Evolutionary conservation across 768 basidiomycete species (phyloP).

Genomic region (Roridomyces roridus): DNA sequence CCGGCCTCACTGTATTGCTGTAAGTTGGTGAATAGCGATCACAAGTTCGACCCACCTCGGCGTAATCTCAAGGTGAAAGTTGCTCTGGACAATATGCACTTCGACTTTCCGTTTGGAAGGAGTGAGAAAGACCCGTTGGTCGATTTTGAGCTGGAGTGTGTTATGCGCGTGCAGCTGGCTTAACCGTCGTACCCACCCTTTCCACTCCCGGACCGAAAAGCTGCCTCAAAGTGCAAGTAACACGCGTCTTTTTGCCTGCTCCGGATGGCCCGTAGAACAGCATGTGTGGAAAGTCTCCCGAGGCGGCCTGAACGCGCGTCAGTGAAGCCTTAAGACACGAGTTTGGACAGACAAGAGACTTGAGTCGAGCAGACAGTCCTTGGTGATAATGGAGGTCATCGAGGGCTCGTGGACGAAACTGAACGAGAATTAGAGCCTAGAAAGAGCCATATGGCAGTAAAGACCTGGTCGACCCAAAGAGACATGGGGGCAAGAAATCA

Average conservation of each 20-base stretch:
- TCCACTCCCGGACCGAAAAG: conserved; percentile 93
- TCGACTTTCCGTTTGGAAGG: conserved; percentile 95
- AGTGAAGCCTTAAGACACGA: background rate
- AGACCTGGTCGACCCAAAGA: conserved; percentile 72
- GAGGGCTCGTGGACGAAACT: conserved; percentile 88
- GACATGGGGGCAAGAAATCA: conserved; percentile 49
- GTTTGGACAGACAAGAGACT: conserved; percentile 65
- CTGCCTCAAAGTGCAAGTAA: conserved; percentile 86
- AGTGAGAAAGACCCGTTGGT: conserved; percentile 94
- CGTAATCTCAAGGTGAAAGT: conserved; percentile 97
- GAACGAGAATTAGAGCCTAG: conserved; percentile 5
- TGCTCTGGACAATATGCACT: conserved; percentile 96
- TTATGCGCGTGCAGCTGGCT: background rate
- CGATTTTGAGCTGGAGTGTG: conserved; percentile 87
- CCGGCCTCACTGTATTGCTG: conserved; percentile 80
- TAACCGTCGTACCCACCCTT: conserved; percentile 63
- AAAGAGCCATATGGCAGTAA: background rate
- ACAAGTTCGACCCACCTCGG: conserved; percentile 82
- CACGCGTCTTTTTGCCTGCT: conserved; percentile 97
- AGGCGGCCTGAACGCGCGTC: conserved; percentile 62
- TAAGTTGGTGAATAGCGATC: background rate
- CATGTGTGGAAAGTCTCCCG: conserved; percentile 96
- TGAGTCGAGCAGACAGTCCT: conserved; percentile 78
- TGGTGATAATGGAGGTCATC: conserved; percentile 90
- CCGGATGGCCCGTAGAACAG: conserved; percentile 98